Evolutionary conservation across 164 flowering plant species (phyloP).

Genomic region (Echeveria elegans): DNA sequence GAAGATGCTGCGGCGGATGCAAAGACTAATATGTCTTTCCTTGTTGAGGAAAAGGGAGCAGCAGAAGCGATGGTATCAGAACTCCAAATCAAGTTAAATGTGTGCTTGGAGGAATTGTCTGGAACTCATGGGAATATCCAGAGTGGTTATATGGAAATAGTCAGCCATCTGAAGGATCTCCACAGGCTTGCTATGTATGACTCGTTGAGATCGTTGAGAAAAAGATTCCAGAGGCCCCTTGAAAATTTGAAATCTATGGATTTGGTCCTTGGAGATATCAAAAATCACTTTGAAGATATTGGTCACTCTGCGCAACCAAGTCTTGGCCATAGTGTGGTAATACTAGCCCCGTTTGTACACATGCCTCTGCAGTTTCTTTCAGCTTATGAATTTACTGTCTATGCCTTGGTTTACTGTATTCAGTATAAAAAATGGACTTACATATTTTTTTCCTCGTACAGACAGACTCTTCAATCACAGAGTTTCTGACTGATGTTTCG

Average conservation of each 20-base stretch:
- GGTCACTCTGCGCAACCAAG: conserved; percentile 19
- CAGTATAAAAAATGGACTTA: neutral
- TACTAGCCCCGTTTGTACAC: neutral
- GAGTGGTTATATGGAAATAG: conserved; percentile 49
- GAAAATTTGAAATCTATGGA: conserved; percentile 51
- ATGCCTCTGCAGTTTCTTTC: neutral
- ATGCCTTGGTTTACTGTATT: neutral
- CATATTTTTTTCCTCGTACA: conserved; percentile 21
- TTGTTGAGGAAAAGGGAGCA: conserved; percentile 31
- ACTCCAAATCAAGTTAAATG: conserved; percentile 33
- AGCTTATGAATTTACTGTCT: neutral
- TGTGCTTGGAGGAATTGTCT: conserved; percentile 53
- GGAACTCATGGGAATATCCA: conserved; percentile 51
- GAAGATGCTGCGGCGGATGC: conserved; percentile 45
- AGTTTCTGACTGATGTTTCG: conserved; percentile 20
- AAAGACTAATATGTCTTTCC: conserved; percentile 30
- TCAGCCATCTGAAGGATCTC: conserved; percentile 40
- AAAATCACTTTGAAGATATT: conserved; percentile 20
- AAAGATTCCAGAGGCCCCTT: conserved; percentile 32
- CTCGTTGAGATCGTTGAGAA: conserved; percentile 22
- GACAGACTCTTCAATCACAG: conserved; percentile 28
- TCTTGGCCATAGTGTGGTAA: conserved; percentile 35
- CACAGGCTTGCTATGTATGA: conserved; percentile 43
- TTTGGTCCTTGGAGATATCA: conserved; percentile 33
- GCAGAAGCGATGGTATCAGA: conserved; percentile 28